phyloP scores from a whole-genome alignment of 768 basidiomycete genomes.

The Lepiota brunneoincarnata region DNA sequence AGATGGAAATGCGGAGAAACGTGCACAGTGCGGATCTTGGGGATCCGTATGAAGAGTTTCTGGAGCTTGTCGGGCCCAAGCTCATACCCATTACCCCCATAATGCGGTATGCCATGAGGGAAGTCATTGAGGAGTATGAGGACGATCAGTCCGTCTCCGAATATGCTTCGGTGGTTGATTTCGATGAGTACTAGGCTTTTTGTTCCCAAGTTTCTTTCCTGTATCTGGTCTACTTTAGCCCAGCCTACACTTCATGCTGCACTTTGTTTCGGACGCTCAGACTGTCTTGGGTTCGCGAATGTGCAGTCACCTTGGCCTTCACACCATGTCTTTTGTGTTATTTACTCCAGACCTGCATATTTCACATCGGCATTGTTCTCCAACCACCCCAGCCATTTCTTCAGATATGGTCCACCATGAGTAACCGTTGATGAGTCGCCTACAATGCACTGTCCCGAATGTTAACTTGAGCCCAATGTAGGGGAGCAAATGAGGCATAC shows the following conservation, averaged over 20 bases:
- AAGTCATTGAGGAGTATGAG: slow-evolving; percentile 81
- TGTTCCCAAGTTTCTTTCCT: not conserved
- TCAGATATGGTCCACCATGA: slow-evolving; percentile 81
- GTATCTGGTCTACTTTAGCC: not conserved
- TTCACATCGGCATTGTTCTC: slow-evolving; percentile 89
- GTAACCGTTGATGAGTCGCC: slow-evolving; percentile 92
- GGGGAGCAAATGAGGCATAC: slow-evolving; percentile 41
- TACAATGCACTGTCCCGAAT: slow-evolving; percentile 67
- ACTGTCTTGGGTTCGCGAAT: not conserved
- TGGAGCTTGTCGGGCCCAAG: slow-evolving; percentile 70
- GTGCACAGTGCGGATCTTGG: slow-evolving; percentile 38
- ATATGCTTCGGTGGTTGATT: slow-evolving; percentile 75
- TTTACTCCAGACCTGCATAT: slow-evolving; percentile 68
- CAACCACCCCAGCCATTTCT: slow-evolving; percentile 89
- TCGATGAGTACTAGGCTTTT: slow-evolving; percentile 65
- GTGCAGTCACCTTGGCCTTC: not conserved
- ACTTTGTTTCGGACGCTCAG: not conserved
- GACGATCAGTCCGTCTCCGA: slow-evolving; percentile 73
- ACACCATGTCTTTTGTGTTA: not conserved
- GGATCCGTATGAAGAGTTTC: slow-evolving; percentile 40
- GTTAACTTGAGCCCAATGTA: not conserved
- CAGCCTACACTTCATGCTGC: not conserved
- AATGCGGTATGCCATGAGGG: slow-evolving; percentile 81
- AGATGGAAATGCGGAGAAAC: slow-evolving; percentile 27
- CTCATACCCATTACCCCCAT: slow-evolving; percentile 77